These are phyloP conservation scores for Xylona heveae DNA, from an alignment of 495 filamentous ascomycete genomes.

Conservation along the genomic window DNA sequence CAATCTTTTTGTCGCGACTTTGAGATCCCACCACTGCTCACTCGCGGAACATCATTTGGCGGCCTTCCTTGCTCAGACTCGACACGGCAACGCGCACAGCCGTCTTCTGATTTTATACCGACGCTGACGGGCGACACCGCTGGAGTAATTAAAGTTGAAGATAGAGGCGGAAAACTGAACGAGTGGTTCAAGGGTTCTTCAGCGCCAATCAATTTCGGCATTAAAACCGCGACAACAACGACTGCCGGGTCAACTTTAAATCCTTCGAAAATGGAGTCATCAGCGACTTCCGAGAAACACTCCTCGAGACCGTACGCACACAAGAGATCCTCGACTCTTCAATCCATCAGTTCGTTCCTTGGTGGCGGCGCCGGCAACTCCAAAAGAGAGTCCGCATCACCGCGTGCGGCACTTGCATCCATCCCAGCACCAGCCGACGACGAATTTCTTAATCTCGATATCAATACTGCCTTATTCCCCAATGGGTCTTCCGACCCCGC, in stretches of 20 bases:
- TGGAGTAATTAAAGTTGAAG: conserved; percentile 13
- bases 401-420: conserved; percentile 2
- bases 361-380: conserved; percentile 7
- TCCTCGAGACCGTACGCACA: not conserved
- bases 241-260: conserved; percentile 9
- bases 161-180: conserved; percentile 20
- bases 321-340: too few relatives aligned
- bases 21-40: too few relatives aligned
- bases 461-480: conserved; percentile 40
- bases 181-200: conserved; percentile 32
- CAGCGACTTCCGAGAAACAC: not conserved
- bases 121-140: not conserved
- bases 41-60: too few relatives aligned
- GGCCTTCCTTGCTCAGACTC: too few relatives aligned
- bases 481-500: conserved; percentile 27
- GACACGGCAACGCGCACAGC: too few relatives aligned
- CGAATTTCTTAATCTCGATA: conserved; percentile 42
- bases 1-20: too few relatives aligned
- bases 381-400: conserved; percentile 9
- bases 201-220: conserved; percentile 21
- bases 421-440: conserved; percentile 17
- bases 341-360: too few relatives aligned
- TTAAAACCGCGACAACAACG: conserved; percentile 6
- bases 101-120: conserved; percentile 2
- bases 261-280: conserved; percentile 4